Base-by-base conservation (phyloP, 306 rosid species). In the Oxytropis ochrocephala region DNA sequence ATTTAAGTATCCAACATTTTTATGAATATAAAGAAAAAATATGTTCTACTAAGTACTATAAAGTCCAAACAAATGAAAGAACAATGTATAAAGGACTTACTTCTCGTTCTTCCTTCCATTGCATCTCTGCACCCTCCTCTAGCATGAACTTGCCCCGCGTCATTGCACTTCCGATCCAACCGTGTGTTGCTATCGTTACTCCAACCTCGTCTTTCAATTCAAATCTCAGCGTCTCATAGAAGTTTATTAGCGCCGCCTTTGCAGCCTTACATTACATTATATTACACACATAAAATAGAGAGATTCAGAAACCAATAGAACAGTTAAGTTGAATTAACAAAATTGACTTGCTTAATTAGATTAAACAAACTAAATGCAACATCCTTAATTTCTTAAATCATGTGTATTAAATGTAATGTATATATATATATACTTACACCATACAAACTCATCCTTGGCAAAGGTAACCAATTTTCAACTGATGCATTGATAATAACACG, bases 51-150 rank as follows among this genome's bases (percentile, higher is more conserved):
- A 32, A 6, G n/a, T 57, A 18, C 13, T 30, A 43, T 38, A 38
- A 12, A 12, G 39, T n/a, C 5, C 62, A 38, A 38, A 41, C 2
- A 49, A 47, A 36, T 16, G 33, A 64, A 64, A 36, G 48, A 5
- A 29, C 0, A 11, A 69, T 41, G 4, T 41, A 41, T 56, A 43
- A 60, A 47, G 8, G 38, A 56, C 75, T 73, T 46, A 87, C 96
- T 79, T 92, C 98, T 85, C 96, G 84, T 74, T 87, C 98, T 81
- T 86, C 96, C 67, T 88, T 92, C 88, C 98, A 85, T 54, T 89
- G 96, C 95, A 92, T 89, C 29, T 88, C 96, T 0, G 92, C 91
- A 32, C 92, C 98, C 30, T 86, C 96, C 70, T 89, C 96, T 4
- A 88, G 63, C 93, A 88, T 86, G 84, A 92, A 89, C 78, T 85